Base-by-base conservation (phyloP, 2,329 filamentous ascomycete genomes). In the Metarhizium sp. region DNA sequence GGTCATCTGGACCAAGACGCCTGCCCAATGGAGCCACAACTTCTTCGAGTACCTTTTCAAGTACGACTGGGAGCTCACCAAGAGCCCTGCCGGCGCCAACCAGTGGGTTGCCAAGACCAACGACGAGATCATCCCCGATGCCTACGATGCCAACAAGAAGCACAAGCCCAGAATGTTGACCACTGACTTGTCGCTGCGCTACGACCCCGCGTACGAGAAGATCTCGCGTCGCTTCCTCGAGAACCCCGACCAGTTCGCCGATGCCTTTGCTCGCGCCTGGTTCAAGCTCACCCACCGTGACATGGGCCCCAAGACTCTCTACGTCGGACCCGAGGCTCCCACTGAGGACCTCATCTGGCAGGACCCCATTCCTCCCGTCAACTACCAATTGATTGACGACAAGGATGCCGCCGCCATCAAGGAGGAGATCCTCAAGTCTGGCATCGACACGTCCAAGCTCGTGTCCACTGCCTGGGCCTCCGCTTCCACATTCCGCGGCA, bases 241-340 rank as follows among this genome's bases (percentile, higher is more conserved):
- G 61, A 73, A 91, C 72, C 85, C 85, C 2, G 78, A 87, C 49
- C 72, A 88, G 75, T 78, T 91, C 43, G 78, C 77, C 54, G 82
- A 90, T 58, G 84, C 80, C 8, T 92, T 91, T 65, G 76, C 79
- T 25, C 81, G 82, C 51, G 88, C 88, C 14, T 92, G 88, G 88
- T 92, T 89, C 81, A 91, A 92, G 81, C 80, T 92, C 46, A 77
- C 87, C 38, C 88, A 92, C 75, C 87, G 88, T 73, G 88, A 91
- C 68, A 80, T 92, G 73, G 88, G 88, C 16, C 88, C 88, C 47
- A 75, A 81, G 54, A 67, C 78, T 29, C 86, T 85, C 66, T 91
- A 87, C 76, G 65, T 90, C 50, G 88, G 88, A 34, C 87, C 88
- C 1, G 88, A 92, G 71, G 76, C 89, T 18, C 87, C 88, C 50